These are phyloP conservation scores for Penicillium janthinellum DNA, from an alignment of 2,329 filamentous ascomycete species.

Conservation along the genomic window DNA sequence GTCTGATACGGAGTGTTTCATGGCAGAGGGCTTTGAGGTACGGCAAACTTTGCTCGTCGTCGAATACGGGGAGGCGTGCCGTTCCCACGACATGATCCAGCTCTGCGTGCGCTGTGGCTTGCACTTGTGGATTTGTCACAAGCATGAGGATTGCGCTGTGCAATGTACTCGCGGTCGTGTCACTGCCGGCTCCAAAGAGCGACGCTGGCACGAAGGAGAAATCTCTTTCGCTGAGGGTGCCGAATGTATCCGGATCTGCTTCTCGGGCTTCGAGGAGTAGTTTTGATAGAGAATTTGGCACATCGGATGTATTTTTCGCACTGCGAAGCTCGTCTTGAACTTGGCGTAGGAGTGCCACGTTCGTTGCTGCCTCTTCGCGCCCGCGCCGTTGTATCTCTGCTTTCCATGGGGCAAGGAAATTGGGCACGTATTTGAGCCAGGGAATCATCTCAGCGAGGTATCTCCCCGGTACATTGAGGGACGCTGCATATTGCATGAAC, in stretches of 20 bases:
- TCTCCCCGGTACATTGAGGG: conserved; percentile 52
- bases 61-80: conserved; percentile 29
- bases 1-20: conserved; percentile 34
- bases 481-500: conserved; percentile 53
- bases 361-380: conserved; percentile 29
- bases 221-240: conserved; percentile 46
- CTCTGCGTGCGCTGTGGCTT: conserved; percentile 40
- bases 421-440: conserved; percentile 47
- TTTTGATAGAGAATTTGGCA: conserved; percentile 50
- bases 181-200: conserved; percentile 48
- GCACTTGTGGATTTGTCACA: conserved; percentile 46
- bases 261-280: conserved; percentile 47
- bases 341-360: conserved; percentile 45
- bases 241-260: conserved; percentile 35
- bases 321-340: conserved; percentile 37
- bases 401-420: conserved; percentile 52
- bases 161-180: conserved; percentile 47
- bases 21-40: conserved; percentile 34
- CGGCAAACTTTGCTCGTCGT: conserved; percentile 29
- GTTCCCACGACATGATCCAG: conserved; percentile 32
- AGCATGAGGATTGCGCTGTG: conserved; percentile 53
- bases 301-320: conserved; percentile 28
- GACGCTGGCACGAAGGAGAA: conserved; percentile 45
- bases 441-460: conserved; percentile 52
- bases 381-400: conserved; percentile 19